These are phyloP conservation scores for Heliocybe sulcata DNA, from an alignment of 1,284 basidiomycete genomes.

Conservation along the genomic window DNA sequence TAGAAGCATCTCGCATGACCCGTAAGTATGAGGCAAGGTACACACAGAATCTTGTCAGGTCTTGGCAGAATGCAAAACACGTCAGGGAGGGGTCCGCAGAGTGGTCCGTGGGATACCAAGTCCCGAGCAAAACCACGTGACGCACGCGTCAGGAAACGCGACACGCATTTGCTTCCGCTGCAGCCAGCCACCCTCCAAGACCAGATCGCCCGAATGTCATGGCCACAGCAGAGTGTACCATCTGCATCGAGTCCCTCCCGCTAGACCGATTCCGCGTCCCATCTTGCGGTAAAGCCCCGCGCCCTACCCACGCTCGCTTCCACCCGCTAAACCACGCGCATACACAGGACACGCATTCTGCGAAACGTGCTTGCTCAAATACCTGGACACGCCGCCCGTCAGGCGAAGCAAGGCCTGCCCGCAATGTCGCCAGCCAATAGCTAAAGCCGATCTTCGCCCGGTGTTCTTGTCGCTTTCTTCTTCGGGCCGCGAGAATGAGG, in stretches of 20 bases:
- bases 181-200: not conserved
- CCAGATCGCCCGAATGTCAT: not conserved
- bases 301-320: not conserved
- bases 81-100: too few relatives aligned
- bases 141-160: not conserved
- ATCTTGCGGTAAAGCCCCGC: not conserved
- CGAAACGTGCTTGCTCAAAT: not conserved
- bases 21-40: too few relatives aligned
- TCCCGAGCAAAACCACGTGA: not conserved
- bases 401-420: not conserved
- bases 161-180: not conserved
- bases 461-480: not conserved
- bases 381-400: not conserved
- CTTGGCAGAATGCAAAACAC: too few relatives aligned
- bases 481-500: not conserved
- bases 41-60: too few relatives aligned
- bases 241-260: not conserved
- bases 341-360: constrained; percentile 1
- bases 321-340: not conserved
- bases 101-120: not conserved
- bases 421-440: not conserved
- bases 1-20: too few relatives aligned
- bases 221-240: not conserved
- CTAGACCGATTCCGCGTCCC: not conserved
- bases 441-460: not conserved